Conservation (phyloP, 1,284 basidiomycete species). For the Malassezia slooffiae region DNA sequence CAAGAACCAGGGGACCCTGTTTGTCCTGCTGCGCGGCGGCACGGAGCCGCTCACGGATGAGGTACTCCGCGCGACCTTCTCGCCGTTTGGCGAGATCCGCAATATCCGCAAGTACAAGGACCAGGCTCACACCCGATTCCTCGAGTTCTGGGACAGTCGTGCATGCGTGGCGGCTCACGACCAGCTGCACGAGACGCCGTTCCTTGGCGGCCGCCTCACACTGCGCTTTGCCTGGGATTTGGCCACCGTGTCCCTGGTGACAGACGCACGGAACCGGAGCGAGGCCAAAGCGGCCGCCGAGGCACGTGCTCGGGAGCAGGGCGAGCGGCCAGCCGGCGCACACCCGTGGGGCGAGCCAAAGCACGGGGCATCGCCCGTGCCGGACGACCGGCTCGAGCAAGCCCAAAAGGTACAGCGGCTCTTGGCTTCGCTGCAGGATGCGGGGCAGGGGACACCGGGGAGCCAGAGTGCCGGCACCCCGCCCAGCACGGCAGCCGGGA, state of each 20-base stretch:
- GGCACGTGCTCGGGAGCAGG: slow-evolving; percentile 39
- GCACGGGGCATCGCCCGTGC: neutral
- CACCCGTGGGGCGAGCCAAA: neutral
- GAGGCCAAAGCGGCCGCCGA: slow-evolving; percentile 28
- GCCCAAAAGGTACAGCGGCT: slow-evolving; percentile 45
- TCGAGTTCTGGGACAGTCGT: slow-evolving; percentile 19
- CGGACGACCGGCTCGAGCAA: slow-evolving; percentile 36
- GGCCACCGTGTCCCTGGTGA: slow-evolving; percentile 18
- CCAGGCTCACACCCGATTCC: slow-evolving; percentile 24
- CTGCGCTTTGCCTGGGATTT: slow-evolving; percentile 77
- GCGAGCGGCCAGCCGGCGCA: neutral
- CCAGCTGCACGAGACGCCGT: slow-evolving; percentile 61
- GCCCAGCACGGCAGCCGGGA: no score
- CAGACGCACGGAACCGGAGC: slow-evolving; percentile 12
- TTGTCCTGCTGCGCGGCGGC: slow-evolving; percentile 63
- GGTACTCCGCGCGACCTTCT: slow-evolving; percentile 69
- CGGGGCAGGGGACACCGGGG: no score
- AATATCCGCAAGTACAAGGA: slow-evolving; percentile 51
- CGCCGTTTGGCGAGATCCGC: slow-evolving; percentile 81
- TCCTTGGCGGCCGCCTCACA: slow-evolving; percentile 77
- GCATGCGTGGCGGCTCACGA: slow-evolving; percentile 70
- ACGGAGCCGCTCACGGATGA: slow-evolving; percentile 65
- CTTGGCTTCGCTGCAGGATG: slow-evolving; percentile 31
- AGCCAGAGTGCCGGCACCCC: no score
- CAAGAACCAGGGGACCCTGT: slow-evolving; percentile 79